Percentiles rank a stretch among this genome's conserved stretches.
Evolutionary conservation across 306 rosid genomes (phyloP).

Genomic region (Malus asiatica): DNA sequence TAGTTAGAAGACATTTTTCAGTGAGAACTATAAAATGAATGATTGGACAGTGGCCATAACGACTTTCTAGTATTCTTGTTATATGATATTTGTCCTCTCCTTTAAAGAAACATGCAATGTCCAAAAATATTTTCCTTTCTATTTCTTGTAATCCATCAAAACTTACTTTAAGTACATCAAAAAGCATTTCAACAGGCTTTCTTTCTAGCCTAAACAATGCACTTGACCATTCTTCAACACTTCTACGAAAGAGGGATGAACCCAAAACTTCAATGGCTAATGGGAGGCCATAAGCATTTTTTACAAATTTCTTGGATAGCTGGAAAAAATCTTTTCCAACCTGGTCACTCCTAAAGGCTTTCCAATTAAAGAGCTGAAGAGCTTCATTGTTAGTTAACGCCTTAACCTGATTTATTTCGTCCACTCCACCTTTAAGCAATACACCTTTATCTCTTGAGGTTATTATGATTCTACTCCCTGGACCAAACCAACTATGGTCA

Average conservation of each 20-base stretch:
- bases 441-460: background rate
- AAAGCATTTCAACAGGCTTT: background rate
- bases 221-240: conserved; percentile 1
- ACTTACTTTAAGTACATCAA: conserved; percentile 1
- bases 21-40: background rate
- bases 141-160: background rate
- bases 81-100: conserved; percentile 1
- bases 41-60: background rate
- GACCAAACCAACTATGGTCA: conserved; percentile 1
- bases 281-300: conserved; percentile 10
- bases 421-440: background rate
- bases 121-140: conserved; percentile 6
- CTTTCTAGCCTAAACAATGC: background rate
- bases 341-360: background rate
- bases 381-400: background rate
- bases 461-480: background rate
- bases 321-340: background rate
- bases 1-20: conserved; percentile 8
- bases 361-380: conserved; percentile 1
- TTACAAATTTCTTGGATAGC: background rate
- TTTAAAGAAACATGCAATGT: conserved; percentile 19
- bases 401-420: background rate
- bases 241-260: background rate
- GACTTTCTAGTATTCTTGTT: conserved; percentile 2
- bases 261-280: conserved; percentile 16